Percentiles rank a stretch among this genome's conserved stretches.
These are phyloP conservation scores for Capsella rubella DNA, from an alignment of 441 rosid genomes.

Conservation along the genomic window DNA sequence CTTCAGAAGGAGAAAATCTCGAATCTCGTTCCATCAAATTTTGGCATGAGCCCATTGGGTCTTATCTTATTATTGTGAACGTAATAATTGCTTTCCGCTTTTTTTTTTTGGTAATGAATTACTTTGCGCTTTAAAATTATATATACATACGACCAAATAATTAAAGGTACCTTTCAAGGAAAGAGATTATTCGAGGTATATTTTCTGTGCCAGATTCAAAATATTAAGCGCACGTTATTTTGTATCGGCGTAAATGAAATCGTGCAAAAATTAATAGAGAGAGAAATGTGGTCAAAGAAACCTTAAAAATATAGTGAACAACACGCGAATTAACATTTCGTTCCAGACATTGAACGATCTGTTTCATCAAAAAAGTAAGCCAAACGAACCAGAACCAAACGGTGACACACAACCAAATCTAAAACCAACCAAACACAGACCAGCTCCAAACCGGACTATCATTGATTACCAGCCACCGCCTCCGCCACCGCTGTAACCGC, in stretches of 20 bases:
- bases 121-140: neutral
- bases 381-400: slow-evolving; percentile 18
- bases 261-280: too few relatives aligned
- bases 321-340: slow-evolving; percentile 35
- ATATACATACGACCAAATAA: too few relatives aligned
- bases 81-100: too few relatives aligned
- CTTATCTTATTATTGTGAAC: too few relatives aligned
- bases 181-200: slow-evolving; percentile 9
- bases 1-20: neutral
- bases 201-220: too few relatives aligned
- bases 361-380: slow-evolving; percentile 39
- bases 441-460: neutral
- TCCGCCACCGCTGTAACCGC: slow-evolving; percentile 27
- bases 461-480: slow-evolving; percentile 34
- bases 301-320: slow-evolving; percentile 23
- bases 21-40: neutral
- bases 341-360: slow-evolving; percentile 14
- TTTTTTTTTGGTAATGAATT: neutral
- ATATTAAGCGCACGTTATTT: too few relatives aligned
- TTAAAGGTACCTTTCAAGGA: neutral
- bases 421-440: slow-evolving; percentile 23
- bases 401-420: neutral
- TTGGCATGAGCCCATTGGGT: neutral
- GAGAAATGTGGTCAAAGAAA: neutral
- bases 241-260: too few relatives aligned